A percentile compares a stretch with the other conserved stretches of the same genome.
phyloP scores from a whole-genome alignment of 2,329 filamentous ascomycete genomes.

The Fusarium sacchari region DNA sequence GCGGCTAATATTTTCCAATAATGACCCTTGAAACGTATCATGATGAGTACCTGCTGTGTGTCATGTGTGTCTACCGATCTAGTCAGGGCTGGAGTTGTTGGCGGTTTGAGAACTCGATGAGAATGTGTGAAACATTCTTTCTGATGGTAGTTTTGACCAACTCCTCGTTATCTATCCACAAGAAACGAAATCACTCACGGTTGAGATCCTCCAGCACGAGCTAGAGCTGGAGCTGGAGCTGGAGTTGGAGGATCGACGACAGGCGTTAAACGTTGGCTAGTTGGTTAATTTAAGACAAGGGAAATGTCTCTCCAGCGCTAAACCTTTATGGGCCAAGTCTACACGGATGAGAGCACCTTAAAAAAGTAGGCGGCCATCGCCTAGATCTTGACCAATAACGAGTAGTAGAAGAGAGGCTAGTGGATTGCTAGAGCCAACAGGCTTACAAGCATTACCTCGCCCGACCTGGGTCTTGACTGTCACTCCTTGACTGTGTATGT shows the following conservation, averaged over 20 bases:
- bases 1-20: conserved; percentile 9
- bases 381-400: background rate
- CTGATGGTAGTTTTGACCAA: background rate
- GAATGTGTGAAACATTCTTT: background rate
- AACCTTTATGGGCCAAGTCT: background rate
- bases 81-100: background rate
- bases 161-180: background rate
- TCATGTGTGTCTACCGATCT: background rate
- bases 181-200: background rate
- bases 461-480: background rate
- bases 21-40: background rate
- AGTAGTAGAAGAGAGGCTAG: background rate
- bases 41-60: background rate
- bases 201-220: background rate
- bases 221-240: background rate
- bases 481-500: background rate
- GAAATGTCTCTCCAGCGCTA: background rate
- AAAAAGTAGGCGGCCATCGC: conserved; percentile 13
- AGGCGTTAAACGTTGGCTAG: background rate
- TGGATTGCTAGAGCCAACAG: conserved; percentile 17
- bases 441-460: conserved; percentile 20
- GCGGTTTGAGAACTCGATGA: background rate
- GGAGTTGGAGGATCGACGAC: background rate
- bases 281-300: background rate
- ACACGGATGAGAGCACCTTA: background rate